phyloP scores from a whole-genome alignment of 805 yeast species.

The Metschnikowia kunwiensis region DNA sequence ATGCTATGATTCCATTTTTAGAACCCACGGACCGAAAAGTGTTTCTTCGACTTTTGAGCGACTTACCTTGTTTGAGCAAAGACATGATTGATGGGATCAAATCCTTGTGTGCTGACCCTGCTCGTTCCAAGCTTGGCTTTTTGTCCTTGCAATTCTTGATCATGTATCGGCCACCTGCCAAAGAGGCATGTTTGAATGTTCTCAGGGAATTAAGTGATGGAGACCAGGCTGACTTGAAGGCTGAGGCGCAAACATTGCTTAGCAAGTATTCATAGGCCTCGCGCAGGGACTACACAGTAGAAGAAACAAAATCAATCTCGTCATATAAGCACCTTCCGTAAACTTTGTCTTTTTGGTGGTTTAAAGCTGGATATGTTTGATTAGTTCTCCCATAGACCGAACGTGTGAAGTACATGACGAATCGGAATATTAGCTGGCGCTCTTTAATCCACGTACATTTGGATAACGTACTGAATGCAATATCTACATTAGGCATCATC shows the following conservation, averaged over 20 bases:
- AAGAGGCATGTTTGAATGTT: conserved; percentile 48
- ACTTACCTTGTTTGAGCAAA: conserved; percentile 71
- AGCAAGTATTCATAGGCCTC: conserved; percentile 39
- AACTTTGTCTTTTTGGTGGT: too few species aligned
- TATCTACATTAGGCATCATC: too few species aligned
- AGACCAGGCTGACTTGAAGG: conserved; percentile 49
- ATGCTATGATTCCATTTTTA: conserved; percentile 76
- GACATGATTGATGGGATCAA: conserved; percentile 61
- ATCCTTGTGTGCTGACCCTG: conserved; percentile 82
- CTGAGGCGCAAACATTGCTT: conserved; percentile 45
- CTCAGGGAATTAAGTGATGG: conserved; percentile 43
- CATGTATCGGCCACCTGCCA: conserved; percentile 88
- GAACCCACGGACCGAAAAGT: conserved; percentile 78
- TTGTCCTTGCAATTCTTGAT: conserved; percentile 77
- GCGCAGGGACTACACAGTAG: too few species aligned
- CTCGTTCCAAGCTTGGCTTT: conserved; percentile 73
- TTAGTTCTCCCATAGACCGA: too few species aligned
- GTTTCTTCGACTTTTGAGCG: conserved; percentile 81
- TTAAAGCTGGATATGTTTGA: too few species aligned
- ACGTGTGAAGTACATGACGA: too few species aligned
- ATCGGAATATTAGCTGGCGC: too few species aligned
- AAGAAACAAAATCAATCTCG: neutral
- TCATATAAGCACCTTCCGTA: neutral
- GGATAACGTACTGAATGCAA: too few species aligned
- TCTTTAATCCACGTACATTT: too few species aligned